Percentiles rank a stretch among this genome's conserved stretches.
Conservation (phyloP, 2,329 filamentous ascomycete species). For the Xylariaceae sp. region DNA sequence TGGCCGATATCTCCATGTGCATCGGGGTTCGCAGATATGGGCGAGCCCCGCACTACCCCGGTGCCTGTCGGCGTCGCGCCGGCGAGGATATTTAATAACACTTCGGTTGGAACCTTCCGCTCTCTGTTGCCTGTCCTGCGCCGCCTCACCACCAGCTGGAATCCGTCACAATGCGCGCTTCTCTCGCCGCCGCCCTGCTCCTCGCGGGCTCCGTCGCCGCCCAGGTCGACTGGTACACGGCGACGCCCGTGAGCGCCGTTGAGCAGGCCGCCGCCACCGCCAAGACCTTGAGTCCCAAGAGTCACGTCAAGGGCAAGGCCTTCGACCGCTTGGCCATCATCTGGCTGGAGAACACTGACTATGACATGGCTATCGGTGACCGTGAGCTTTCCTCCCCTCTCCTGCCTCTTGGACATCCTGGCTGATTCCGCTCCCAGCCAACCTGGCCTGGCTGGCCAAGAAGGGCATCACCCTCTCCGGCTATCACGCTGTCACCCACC, state of each 20-base stretch:
- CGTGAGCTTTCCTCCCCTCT: conserved; percentile 33
- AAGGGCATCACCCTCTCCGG: conserved; percentile 56
- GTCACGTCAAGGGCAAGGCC: conserved; percentile 58
- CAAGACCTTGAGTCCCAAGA: conserved; percentile 51
- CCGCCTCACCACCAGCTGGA: no score
- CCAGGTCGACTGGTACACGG: no score
- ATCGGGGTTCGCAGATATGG: no score
- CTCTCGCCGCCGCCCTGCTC: no score
- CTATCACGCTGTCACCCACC: conserved; percentile 59
- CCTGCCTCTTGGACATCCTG: neutral
- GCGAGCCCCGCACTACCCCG: no score
- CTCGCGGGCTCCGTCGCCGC: no score
- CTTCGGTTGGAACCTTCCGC: no score
- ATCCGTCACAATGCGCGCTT: no score
- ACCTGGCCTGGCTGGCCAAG: conserved; percentile 48
- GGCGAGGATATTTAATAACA: no score
- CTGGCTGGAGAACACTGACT: conserved; percentile 74
- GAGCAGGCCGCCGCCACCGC: conserved; percentile 52
- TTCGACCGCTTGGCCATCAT: conserved; percentile 68
- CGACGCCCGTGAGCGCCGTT: conserved; percentile 43
- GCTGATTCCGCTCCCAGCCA: conserved; percentile 28
- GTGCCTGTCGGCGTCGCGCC: no score
- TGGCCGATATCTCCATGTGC: no score
- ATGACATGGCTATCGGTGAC: conserved; percentile 55
- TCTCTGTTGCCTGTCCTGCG: no score